Base-by-base conservation (phyloP, 371 early-diverging fungal genomes). In the Fennellomyces sp. region DNA sequence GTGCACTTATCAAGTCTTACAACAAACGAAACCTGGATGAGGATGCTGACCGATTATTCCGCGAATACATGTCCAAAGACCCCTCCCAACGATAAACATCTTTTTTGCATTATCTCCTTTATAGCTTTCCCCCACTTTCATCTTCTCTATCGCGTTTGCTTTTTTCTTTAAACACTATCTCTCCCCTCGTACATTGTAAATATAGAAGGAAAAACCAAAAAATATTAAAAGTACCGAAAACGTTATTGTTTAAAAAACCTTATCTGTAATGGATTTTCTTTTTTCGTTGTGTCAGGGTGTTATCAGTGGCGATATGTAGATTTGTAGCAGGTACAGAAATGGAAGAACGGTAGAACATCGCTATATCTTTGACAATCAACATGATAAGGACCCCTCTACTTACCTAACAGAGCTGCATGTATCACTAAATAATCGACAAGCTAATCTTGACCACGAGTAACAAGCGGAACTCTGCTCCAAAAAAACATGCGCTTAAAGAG, bases 1-100 rank as follows among this genome's bases (percentile, higher is more conserved):
- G 64, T 30, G 65, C 62, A 1, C 54, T 81, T 35, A 78, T 81
- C 58, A 63, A 64, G 25, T 63, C 66, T 21, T 76, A 81, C 36
- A 68, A 66, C 42, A 66, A 72, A 35, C 60, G 62, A 31, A 70
- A 72, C 27, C 65, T 69, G 45, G 65, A 66, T 26, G 71, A 77
- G 4, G 74, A 73, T 31, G 78, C 70, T 13, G 61, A 67, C 11
- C 68, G 76, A 50, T 52, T 80, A 27, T 58, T 57, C 26, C 29
- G 50, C 5, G 57, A 52, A 31, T 66, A 61, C 23, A 30, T 41
- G 25, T 10, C 23, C 19, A 58, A 58, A 41, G 35, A 58, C 47
- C 30, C 45, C 15, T 52, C 52, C 23, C 45, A 45, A 23, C 45
- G 45, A 45, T 45, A 45, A 45, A 45, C n/a, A 5, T 45, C 12